A percentile compares a stretch with the other conserved stretches of the same genome.
phyloP scores from a whole-genome alignment of 1,284 basidiomycete species.

The Ustilago shanxiensis region DNA sequence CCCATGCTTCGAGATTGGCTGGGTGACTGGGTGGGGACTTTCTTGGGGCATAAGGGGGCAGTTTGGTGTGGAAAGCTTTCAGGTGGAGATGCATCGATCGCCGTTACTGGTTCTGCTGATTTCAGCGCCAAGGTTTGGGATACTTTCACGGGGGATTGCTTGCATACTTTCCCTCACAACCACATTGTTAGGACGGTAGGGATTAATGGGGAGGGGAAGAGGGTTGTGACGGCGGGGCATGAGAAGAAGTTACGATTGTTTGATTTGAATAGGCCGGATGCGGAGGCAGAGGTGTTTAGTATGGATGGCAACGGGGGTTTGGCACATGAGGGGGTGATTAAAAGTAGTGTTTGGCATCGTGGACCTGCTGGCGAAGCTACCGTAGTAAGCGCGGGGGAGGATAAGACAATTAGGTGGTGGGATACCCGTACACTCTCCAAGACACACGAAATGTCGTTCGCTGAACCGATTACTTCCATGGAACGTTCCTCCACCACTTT shows the following conservation, averaged over 20 bases:
- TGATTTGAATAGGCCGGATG: conserved; percentile 79
- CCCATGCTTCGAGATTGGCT: conserved; percentile 72
- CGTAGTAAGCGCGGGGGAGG: conserved; percentile 90
- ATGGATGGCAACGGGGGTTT: conserved; percentile 71
- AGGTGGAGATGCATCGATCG: conserved; percentile 76
- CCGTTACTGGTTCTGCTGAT: conserved; percentile 94
- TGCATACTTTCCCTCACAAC: conserved; percentile 95
- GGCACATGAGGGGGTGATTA: conserved; percentile 86
- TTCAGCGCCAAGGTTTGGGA: conserved; percentile 99
- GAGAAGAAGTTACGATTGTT: conserved; percentile 98
- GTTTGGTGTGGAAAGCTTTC: conserved; percentile 97
- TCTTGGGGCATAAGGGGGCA: conserved; percentile 96
- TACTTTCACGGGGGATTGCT: conserved; percentile 84
- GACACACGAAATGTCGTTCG: conserved; percentile 80
- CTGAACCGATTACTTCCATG: conserved; percentile 90
- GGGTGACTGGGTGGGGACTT: conserved; percentile 98
- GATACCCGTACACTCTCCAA: conserved; percentile 84
- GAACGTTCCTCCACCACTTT: conserved; percentile 80
- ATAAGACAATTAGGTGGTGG: conserved; percentile 94
- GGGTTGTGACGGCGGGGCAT: conserved; percentile 90
- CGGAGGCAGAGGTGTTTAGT: conserved; percentile 83
- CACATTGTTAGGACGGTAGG: conserved; percentile 98
- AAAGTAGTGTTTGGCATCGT: conserved; percentile 89
- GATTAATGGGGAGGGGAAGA: conserved; percentile 78
- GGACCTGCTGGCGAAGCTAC: conserved; percentile 73